Evolutionary conservation across 306 rosid genomes (phyloP).

Genomic region (Nissolia schottii): DNA sequence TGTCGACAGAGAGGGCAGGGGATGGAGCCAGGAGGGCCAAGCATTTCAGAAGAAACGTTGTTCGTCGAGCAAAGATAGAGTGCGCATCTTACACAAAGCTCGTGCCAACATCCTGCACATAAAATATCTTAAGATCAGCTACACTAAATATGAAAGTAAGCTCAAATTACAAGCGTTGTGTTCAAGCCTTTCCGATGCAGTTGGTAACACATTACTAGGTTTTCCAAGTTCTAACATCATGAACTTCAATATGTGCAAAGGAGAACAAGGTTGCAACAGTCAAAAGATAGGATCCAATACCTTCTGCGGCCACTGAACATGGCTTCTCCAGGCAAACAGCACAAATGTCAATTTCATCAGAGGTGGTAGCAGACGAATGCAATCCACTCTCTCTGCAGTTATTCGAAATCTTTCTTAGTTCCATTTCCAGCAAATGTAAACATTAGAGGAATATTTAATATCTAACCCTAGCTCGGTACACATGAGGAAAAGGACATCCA

Average conservation of each 20-base stretch:
- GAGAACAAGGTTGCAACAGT: neutral
- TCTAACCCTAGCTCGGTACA: neutral
- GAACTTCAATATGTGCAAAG: neutral
- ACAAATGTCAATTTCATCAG: constrained; percentile 66
- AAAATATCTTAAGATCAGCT: constrained; percentile 19
- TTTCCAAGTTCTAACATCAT: neutral
- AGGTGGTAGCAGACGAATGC: constrained; percentile 50
- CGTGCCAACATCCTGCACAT: constrained; percentile 80
- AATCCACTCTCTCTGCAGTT: constrained; percentile 79
- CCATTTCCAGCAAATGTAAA: constrained; percentile 10
- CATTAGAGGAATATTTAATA: neutral
- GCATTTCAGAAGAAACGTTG: constrained; percentile 55
- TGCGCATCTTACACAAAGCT: constrained; percentile 88
- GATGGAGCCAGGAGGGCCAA: constrained; percentile 74
- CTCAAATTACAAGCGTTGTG: neutral
- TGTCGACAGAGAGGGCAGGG: constrained; percentile 92
- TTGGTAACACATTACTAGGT: neutral
- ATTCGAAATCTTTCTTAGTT: constrained; percentile 26
- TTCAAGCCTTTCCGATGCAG: neutral
- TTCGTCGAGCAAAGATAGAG: constrained; percentile 90
- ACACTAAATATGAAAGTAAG: neutral
- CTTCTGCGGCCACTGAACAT: constrained; percentile 89
- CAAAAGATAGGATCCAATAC: constrained; percentile 34
- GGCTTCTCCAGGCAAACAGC: constrained; percentile 94
- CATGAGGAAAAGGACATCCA: constrained; percentile 2